Evolutionary conservation across 768 basidiomycete species (phyloP), one percentile per base, ranked within the genome.

Genomic region (Xerocomellus chrysenteron): DNA sequence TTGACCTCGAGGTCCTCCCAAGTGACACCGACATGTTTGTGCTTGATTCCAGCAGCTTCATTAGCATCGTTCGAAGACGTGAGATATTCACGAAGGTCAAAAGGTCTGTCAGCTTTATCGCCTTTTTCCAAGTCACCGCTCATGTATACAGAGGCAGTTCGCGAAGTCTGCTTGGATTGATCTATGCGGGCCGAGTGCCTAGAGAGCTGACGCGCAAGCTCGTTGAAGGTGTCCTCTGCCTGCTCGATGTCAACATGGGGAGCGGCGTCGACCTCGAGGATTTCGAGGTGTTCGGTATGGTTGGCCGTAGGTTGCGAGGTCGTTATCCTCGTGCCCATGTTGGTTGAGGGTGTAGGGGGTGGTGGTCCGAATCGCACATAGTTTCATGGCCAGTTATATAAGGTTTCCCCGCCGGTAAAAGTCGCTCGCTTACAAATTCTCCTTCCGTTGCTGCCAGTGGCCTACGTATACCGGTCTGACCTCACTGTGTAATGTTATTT

Each of bases 1-100:
- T 82, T 75, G 33, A 90, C 88, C 55, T 83, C 75, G 1, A 91
- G 73, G 61, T 85, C 77, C 50, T 87, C 80, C 89, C 89, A 91
- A 26, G 82, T 82, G 24, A 91, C 83, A 33, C 87, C 87, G 9
- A 90, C 86, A 56, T 87, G 84, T 65, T 90, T 90, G 63, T 86
- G 84, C 56, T 80, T 81, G 46, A 89, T 85, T 16, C 88, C 88
- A 2, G 85, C 86, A 19, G 71, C 66, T 52, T 88, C 80, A 49
- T 82, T 78, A 2, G 83, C 82, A 61, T 88, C 86, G 65, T 86
- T 88, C 14, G 82, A 85, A 9, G 82, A 82, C 4, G 82, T 74
- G 32, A 90, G 76, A 61, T 87, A 90, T 56, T 88, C 86, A 16
- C 80, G 80, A 19, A 90, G 81, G 67, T 88, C 82, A 60, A 88